These are phyloP conservation scores for Neurospora pannonica DNA, from an alignment of 495 filamentous ascomycete species.

Conservation along the genomic window DNA sequence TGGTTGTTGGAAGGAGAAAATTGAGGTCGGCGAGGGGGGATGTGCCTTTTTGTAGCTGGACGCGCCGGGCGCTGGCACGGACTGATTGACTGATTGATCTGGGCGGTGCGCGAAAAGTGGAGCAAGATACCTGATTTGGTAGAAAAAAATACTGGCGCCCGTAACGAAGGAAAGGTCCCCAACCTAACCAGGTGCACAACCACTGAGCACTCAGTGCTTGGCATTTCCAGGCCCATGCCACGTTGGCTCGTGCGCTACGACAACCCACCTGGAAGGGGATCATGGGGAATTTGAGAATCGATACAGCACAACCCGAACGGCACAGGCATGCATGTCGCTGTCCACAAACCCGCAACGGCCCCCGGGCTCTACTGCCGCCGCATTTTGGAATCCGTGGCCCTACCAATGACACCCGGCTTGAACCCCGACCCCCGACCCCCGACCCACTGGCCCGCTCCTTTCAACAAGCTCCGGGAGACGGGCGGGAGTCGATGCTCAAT, in stretches of 20 bases:
- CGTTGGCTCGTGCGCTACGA: constrained; percentile 28
- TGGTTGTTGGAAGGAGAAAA: constrained; percentile 31
- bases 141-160: constrained; percentile 19
- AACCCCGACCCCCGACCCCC: neutral
- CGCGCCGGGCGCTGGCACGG: constrained; percentile 31
- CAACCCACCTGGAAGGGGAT: constrained; percentile 16
- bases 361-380: neutral
- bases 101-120: constrained; percentile 19
- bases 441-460: neutral
- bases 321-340: neutral
- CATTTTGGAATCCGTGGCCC: neutral
- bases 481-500: neutral
- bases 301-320: neutral
- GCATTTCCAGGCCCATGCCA: constrained; percentile 10
- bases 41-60: constrained; percentile 43
- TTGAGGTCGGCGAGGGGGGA: constrained; percentile 36
- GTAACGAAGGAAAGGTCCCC: neutral
- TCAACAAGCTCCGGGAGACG: neutral
- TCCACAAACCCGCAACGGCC: neutral
- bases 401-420: neutral
- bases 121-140: constrained; percentile 24
- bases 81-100: constrained; percentile 40
- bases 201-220: constrained; percentile 4
- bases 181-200: neutral
- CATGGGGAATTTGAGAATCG: neutral